Base-by-base conservation (phyloP, 805 yeast species). In the Dipodascus geniculatus region DNA sequence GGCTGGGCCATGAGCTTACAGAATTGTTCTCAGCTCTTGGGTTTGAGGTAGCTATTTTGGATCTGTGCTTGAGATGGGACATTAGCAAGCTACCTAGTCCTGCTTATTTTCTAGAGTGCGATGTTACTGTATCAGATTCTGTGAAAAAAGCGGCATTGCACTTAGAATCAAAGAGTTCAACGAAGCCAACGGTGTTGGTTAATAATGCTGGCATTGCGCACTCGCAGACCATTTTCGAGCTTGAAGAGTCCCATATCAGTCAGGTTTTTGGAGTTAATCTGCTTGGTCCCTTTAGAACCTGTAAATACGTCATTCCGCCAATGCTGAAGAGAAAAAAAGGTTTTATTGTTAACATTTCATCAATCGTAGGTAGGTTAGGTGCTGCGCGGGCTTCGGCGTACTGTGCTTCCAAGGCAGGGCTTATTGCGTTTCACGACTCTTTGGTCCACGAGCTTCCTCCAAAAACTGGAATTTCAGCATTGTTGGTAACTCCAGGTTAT, bases 201-300 rank as follows among this genome's bases (percentile, higher is more conserved):
- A 88, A 89, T 72, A 89, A 90, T 66, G 96, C 96, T 1, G 97
- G 96, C 49, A 85, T 87, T 51, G 74, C 88, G 61, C 79, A 88
- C 63, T 96, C 87, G 65, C 74, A 88, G 17, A 75, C 81, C 2
- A 8, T 14, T 4, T 16, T 24, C 6, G 48, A 47, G 28, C 28
- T 47, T 14, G 6, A 22, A 2, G 33, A 42, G 48, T 2, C 33
- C 42, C 42, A 2, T 17, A 17, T 9, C 54, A 1, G 50, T 2
- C 0, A 82, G 31, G 76, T 81, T 2, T 69, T 85, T 24, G 71
- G 75, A 28, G 79, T 84, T 4, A 87, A 87, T 57, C 68, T 83
- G 48, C 59, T 83, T 17, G 79, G 91, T 3, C 77, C 81, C 57
- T 81, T 84, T 61, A 80, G 80, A 63, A 76, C 84, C 52, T 77